Evolutionary conservation across 371 early-diverging fungal species (phyloP).

Genomic region (Mortierella sp.): DNA sequence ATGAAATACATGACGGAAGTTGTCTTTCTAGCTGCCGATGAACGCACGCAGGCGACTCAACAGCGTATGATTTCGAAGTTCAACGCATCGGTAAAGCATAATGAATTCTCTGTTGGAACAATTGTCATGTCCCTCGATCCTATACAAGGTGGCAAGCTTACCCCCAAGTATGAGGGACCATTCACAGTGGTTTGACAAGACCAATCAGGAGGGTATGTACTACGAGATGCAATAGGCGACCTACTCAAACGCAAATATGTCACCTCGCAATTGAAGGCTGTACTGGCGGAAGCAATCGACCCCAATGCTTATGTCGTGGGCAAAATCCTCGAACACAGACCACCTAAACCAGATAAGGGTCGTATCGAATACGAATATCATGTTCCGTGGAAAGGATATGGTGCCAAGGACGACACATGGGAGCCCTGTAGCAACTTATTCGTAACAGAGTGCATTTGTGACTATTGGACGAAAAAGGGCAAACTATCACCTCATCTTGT

Average conservation of each 20-base stretch:
- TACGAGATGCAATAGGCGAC: constrained; percentile 1
- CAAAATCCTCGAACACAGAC: no score
- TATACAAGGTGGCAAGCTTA: neutral
- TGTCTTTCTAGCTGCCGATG: constrained; percentile 43
- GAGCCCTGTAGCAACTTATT: no score
- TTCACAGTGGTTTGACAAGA: constrained; percentile 1
- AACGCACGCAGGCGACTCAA: constrained; percentile 16
- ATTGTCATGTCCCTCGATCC: constrained; percentile 26
- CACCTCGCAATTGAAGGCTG: constrained; percentile 3
- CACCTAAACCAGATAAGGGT: no score
- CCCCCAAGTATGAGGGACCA: constrained; percentile 14
- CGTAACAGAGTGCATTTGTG: no score
- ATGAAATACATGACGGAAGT: constrained; percentile 26
- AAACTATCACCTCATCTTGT: no score
- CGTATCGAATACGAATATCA: no score
- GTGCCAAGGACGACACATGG: no score
- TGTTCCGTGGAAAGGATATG: no score
- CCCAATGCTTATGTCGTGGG: neutral
- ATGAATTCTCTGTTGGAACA: constrained; percentile 21
- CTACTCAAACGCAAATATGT: neutral
- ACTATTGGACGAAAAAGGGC: no score
- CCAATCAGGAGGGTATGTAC: constrained; percentile 3
- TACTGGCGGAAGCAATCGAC: neutral
- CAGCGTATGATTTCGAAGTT: constrained; percentile 23
- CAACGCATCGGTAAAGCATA: constrained; percentile 17